A percentile compares a stretch with the other conserved stretches of the same genome.
Evolutionary conservation across 2,329 filamentous ascomycete species (phyloP).

Genomic region (Grosmannia clavigera): DNA sequence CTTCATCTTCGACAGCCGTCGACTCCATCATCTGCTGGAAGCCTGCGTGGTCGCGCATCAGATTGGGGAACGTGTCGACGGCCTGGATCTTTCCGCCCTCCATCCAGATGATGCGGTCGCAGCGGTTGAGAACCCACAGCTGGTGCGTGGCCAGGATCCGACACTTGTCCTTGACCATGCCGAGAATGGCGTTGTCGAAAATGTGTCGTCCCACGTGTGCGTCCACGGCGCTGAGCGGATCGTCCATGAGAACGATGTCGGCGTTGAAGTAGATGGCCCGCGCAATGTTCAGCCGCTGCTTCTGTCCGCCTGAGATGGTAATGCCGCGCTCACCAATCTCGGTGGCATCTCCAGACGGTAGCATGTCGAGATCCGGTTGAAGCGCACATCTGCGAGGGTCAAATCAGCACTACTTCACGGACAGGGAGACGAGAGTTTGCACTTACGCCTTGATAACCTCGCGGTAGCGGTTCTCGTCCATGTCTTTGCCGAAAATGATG

Average conservation of each 20-base stretch:
- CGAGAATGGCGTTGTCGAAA: slow-evolving; percentile 89
- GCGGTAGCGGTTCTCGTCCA: slow-evolving; percentile 67
- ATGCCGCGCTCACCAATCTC: slow-evolving; percentile 95
- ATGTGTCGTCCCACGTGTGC: slow-evolving; percentile 62
- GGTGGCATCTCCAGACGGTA: slow-evolving; percentile 78
- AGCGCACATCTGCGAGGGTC: slow-evolving; percentile 55
- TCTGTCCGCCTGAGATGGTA: slow-evolving; percentile 89
- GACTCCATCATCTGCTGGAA: slow-evolving; percentile 81
- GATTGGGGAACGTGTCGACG: slow-evolving; percentile 77
- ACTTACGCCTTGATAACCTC: slow-evolving; percentile 62
- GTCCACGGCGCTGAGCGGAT: slow-evolving; percentile 56
- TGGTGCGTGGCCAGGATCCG: slow-evolving; percentile 90
- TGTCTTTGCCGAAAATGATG: slow-evolving; percentile 75
- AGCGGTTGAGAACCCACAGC: slow-evolving; percentile 80
- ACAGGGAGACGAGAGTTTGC: background rate
- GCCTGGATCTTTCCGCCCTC: slow-evolving; percentile 74
- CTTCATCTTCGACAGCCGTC: slow-evolving; percentile 59
- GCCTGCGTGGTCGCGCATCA: slow-evolving; percentile 65
- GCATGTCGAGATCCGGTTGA: slow-evolving; percentile 75
- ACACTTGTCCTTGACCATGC: slow-evolving; percentile 78
- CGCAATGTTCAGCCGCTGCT: slow-evolving; percentile 89
- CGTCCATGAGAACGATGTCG: slow-evolving; percentile 57
- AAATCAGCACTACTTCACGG: background rate
- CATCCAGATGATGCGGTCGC: slow-evolving; percentile 89
- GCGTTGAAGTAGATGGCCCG: slow-evolving; percentile 61